These are phyloP conservation scores for Suillus clintonianus DNA, from an alignment of 768 basidiomycete species.

Conservation along the genomic window DNA sequence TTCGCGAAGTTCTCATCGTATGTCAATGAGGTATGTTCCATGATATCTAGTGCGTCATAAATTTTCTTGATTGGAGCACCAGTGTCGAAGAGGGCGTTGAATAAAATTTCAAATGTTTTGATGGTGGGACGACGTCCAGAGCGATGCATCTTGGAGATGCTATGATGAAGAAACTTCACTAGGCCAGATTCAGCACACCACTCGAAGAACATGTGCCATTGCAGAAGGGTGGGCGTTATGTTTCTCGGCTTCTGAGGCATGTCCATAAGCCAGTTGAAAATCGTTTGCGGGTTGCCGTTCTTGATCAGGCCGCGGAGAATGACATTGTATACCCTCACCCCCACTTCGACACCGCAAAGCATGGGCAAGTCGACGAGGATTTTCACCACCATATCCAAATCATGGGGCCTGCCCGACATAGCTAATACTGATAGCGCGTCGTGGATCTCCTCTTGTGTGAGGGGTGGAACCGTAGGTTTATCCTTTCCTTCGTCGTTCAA, in stretches of 20 bases:
- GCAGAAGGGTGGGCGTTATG: slow-evolving; percentile 47
- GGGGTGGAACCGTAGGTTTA: not conserved
- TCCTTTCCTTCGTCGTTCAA: not conserved
- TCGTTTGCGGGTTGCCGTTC: slow-evolving; percentile 43
- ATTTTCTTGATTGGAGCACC: slow-evolving; percentile 36
- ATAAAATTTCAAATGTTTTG: slow-evolving; percentile 50
- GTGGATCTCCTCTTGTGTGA: slow-evolving; percentile 33
- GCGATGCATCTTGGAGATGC: slow-evolving; percentile 38
- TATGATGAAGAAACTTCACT: slow-evolving; percentile 24
- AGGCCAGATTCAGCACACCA: slow-evolving; percentile 33
- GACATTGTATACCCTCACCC: slow-evolving; percentile 47
- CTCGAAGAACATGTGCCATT: slow-evolving; percentile 57
- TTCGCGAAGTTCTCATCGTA: slow-evolving; percentile 45
- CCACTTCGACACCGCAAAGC: slow-evolving; percentile 48
- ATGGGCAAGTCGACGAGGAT: slow-evolving; percentile 51
- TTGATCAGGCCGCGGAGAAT: slow-evolving; percentile 52
- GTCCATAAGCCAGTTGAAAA: slow-evolving; percentile 51
- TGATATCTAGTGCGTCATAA: slow-evolving; percentile 45
- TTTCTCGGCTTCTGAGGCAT: slow-evolving; percentile 54
- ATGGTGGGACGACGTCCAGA: slow-evolving; percentile 44
- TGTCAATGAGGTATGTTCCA: slow-evolving; percentile 44
- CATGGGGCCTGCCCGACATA: slow-evolving; percentile 50
- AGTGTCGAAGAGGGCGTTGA: slow-evolving; percentile 42
- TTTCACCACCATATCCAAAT: slow-evolving; percentile 55
- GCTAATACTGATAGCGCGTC: slow-evolving; percentile 48